A percentile compares a stretch with the other conserved stretches of the same genome.
Evolutionary conservation across 805 yeast genomes (phyloP).

Genomic region (Pichia gijzeniarum): DNA sequence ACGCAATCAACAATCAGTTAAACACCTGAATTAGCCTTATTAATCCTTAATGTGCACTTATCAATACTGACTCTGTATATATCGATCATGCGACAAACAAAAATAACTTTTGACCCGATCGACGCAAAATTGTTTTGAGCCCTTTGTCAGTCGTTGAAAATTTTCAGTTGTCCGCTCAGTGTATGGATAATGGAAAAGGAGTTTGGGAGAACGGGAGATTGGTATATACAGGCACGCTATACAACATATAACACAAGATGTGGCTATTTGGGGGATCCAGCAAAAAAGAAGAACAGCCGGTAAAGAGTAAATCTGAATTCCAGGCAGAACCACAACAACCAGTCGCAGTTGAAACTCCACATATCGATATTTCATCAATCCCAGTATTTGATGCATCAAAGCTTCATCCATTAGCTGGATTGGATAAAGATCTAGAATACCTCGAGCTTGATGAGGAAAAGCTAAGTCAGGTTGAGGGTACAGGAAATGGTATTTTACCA

Average conservation of each 20-base stretch:
- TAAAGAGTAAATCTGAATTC: neutral
- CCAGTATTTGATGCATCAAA: slow-evolving; percentile 55
- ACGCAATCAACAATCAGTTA: too few species aligned
- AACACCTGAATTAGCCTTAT: too few species aligned
- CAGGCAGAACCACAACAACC: slow-evolving; percentile 18
- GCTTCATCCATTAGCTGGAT: slow-evolving; percentile 89
- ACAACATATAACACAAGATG: slow-evolving; percentile 7
- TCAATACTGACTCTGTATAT: too few species aligned
- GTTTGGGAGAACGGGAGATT: neutral
- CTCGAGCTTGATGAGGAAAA: slow-evolving; percentile 84
- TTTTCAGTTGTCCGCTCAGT: too few species aligned
- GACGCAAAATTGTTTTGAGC: too few species aligned
- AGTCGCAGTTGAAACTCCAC: slow-evolving; percentile 10
- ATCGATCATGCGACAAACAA: too few species aligned
- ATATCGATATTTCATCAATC: slow-evolving; percentile 6
- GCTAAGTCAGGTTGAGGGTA: slow-evolving; percentile 71
- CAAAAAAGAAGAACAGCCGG: slow-evolving; percentile 8
- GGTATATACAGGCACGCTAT: neutral
- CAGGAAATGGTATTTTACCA: slow-evolving; percentile 78
- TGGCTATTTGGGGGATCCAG: slow-evolving; percentile 16
- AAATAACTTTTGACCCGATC: too few species aligned
- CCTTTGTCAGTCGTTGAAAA: too few species aligned
- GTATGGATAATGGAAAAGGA: too few species aligned
- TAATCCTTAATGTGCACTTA: too few species aligned
- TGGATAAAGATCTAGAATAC: slow-evolving; percentile 84